A percentile compares a stretch with the other conserved stretches of the same genome.
phyloP scores from a whole-genome alignment of 371 early-diverging fungal genomes.

The Phascolomyces articulosus region DNA sequence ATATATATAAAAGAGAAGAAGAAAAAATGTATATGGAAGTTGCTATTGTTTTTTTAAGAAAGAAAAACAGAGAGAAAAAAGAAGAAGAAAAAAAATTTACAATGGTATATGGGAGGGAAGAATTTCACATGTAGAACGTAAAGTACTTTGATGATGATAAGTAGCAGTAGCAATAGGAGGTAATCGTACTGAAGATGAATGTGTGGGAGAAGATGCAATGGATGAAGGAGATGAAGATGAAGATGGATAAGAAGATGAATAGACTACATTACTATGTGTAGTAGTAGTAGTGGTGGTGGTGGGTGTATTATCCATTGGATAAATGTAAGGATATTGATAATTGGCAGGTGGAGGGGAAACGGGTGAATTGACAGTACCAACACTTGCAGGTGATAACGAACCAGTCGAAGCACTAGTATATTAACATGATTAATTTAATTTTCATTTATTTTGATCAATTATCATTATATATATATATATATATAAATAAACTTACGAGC shows the following conservation, averaged over 20 bases:
- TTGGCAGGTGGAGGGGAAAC: background rate
- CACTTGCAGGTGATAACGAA: background rate
- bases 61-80: background rate
- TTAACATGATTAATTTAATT: no score
- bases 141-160: conserved; percentile 1
- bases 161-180: background rate
- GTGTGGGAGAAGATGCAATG: background rate
- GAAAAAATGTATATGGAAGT: no score
- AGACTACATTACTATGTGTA: no score
- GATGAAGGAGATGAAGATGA: background rate
- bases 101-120: conserved; percentile 12
- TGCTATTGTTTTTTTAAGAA: no score
- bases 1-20: no score
- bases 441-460: no score
- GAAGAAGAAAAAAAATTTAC: conserved; percentile 4
- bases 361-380: background rate
- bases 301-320: background rate
- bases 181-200: conserved; percentile 5
- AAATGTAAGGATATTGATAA: background rate
- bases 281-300: background rate
- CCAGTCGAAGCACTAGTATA: background rate
- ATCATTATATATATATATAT: no score
- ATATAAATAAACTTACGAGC: background rate
- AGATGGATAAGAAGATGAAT: no score
- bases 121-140: conserved; percentile 15